Evolutionary conservation across 179 eudicot genomes (phyloP).

Genomic region (Dionaea muscipula): DNA sequence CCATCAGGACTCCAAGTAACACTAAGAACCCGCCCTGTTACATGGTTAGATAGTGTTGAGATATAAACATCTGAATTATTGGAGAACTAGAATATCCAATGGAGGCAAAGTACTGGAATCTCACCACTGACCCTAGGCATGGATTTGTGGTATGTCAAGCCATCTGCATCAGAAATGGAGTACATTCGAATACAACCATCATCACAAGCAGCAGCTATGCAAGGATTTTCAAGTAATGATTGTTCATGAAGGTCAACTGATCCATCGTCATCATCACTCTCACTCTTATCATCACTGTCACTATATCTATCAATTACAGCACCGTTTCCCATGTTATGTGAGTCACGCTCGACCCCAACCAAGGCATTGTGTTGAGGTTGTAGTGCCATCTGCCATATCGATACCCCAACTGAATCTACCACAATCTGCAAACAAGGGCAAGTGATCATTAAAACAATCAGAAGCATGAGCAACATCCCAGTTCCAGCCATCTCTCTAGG

Average conservation of each 20-base stretch:
- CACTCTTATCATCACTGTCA: slow-evolving; percentile 36
- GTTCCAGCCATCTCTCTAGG: too few species aligned
- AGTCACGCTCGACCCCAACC: slow-evolving; percentile 11
- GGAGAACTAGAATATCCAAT: background rate
- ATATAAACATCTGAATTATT: background rate
- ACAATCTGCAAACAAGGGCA: slow-evolving; percentile 41
- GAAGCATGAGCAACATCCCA: too few species aligned
- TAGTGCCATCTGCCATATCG: slow-evolving; percentile 91
- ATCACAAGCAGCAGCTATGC: slow-evolving; percentile 80
- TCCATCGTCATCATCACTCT: slow-evolving; percentile 45
- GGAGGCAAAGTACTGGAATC: slow-evolving; percentile 23
- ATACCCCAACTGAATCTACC: slow-evolving; percentile 63
- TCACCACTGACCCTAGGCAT: slow-evolving; percentile 93
- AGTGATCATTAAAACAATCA: background rate
- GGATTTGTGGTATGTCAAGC: slow-evolving; percentile 43
- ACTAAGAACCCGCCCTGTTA: slow-evolving; percentile 47
- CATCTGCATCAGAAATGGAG: slow-evolving; percentile 32
- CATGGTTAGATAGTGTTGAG: background rate
- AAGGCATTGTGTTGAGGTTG: slow-evolving; percentile 22
- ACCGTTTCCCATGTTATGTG: slow-evolving; percentile 32
- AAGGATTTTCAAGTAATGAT: slow-evolving; percentile 19
- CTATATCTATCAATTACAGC: slow-evolving; percentile 26
- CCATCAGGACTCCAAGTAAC: slow-evolving; percentile 85
- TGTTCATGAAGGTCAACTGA: slow-evolving; percentile 33
- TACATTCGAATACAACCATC: slow-evolving; percentile 87